Evolutionary conservation across 331 rosid genomes (phyloP).

Genomic region (Quercus phellos): DNA sequence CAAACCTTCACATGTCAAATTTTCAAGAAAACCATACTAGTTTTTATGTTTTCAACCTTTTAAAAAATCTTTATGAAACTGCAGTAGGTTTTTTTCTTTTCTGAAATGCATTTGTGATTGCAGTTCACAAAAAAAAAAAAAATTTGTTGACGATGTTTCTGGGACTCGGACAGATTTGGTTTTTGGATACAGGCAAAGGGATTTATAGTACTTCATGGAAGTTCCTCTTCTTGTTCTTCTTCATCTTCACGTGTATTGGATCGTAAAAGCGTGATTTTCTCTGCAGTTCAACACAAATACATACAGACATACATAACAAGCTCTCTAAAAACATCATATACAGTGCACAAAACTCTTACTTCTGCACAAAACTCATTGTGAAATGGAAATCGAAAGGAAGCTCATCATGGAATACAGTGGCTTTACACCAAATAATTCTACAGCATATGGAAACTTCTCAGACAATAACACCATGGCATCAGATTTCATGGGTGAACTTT

Average conservation of each 20-base stretch:
- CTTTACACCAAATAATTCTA: neutral
- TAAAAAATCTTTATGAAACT: neutral
- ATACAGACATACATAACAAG: neutral
- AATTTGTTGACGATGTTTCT: conserved; percentile 9
- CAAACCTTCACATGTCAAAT: neutral
- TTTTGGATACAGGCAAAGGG: neutral
- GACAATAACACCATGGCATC: conserved; percentile 3
- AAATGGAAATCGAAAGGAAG: neutral
- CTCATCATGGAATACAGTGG: conserved; percentile 32
- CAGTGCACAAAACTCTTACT: neutral
- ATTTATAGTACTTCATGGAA: neutral
- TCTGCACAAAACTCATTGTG: neutral
- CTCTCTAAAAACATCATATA: neutral
- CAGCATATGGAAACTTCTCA: conserved; percentile 9
- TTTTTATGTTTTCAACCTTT: neutral
- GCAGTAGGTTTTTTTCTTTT: neutral
- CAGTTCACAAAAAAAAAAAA: neutral
- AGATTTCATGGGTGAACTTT: conserved; percentile 36
- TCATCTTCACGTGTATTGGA: neutral
- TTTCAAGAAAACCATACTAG: too few species aligned
- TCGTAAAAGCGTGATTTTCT: neutral
- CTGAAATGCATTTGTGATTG: neutral
- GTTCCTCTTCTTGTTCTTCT: neutral
- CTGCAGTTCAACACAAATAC: neutral
- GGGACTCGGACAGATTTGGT: neutral